Evolutionary conservation across 73 alveolate species (phyloP).

Genomic region (Paraurostyla sp.): DNA sequence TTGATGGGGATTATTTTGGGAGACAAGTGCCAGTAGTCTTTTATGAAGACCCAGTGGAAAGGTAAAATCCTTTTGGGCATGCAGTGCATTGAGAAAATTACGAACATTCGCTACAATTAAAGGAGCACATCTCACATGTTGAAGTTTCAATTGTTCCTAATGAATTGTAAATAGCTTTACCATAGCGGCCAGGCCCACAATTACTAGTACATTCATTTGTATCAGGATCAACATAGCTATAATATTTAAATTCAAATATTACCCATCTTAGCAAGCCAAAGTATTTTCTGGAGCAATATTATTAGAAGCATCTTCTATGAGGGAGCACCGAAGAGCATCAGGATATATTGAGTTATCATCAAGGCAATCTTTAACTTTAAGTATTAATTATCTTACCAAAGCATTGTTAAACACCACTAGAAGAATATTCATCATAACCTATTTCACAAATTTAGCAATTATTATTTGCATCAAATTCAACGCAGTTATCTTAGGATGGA

Average conservation of each 20-base stretch:
- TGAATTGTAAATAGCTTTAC: not conserved
- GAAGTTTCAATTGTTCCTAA: not conserved
- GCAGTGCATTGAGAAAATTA: not conserved
- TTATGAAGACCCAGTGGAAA: not conserved
- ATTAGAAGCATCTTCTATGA: not conserved
- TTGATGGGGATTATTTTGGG: no score
- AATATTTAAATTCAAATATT: no score
- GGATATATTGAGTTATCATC: no score
- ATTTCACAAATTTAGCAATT: no score
- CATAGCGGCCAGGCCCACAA: constrained; percentile 1
- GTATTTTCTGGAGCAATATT: not conserved
- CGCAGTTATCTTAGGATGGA: no score
- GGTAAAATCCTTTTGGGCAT: not conserved
- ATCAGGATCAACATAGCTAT: not conserved
- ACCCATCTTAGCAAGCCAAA: not conserved
- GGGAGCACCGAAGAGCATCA: no score
- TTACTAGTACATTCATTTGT: not conserved
- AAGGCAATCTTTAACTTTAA: no score
- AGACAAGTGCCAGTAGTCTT: not conserved
- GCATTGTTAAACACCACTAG: no score
- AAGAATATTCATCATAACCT: no score
- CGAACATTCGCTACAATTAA: not conserved
- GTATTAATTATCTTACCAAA: no score
- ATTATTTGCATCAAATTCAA: no score
- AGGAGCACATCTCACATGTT: not conserved